Percentiles rank a stretch among this genome's conserved stretches.
These are phyloP conservation scores for Colletotrichum simmondsii DNA, from an alignment of 2,329 filamentous ascomycete species.

Conservation along the genomic window DNA sequence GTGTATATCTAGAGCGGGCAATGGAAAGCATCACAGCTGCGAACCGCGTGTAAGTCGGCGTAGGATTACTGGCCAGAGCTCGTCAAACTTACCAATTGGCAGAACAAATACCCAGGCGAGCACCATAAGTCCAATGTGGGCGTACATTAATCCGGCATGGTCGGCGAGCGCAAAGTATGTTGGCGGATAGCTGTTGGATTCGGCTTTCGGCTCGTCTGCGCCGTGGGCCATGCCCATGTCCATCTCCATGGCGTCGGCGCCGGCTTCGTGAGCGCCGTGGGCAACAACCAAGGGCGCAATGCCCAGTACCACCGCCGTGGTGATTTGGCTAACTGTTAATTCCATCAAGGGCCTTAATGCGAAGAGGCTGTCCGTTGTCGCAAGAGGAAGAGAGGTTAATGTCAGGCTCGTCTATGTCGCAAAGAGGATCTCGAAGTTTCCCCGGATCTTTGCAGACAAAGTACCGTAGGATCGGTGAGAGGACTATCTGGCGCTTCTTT, in stretches of 20 bases:
- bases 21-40: slow-evolving; percentile 88
- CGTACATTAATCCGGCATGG: slow-evolving; percentile 68
- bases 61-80: not conserved
- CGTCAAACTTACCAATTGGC: slow-evolving; percentile 71
- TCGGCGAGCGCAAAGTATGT: slow-evolving; percentile 70
- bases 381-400: not conserved
- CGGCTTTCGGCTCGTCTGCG: slow-evolving; percentile 24
- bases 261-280: slow-evolving; percentile 37
- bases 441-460: not conserved
- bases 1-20: slow-evolving; percentile 78
- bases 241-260: slow-evolving; percentile 30
- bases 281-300: slow-evolving; percentile 20
- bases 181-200: slow-evolving; percentile 47
- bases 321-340: not conserved
- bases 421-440: not conserved
- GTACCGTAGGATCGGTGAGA: not conserved
- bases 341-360: not conserved
- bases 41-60: slow-evolving; percentile 14
- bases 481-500: no score
- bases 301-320: not conserved
- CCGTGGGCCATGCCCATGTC: slow-evolving; percentile 25
- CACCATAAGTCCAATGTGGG: slow-evolving; percentile 78
- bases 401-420: not conserved
- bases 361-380: not conserved
- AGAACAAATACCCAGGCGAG: slow-evolving; percentile 78